These are phyloP conservation scores for Pholiota molesta DNA, from an alignment of 768 basidiomycete species.

Conservation along the genomic window DNA sequence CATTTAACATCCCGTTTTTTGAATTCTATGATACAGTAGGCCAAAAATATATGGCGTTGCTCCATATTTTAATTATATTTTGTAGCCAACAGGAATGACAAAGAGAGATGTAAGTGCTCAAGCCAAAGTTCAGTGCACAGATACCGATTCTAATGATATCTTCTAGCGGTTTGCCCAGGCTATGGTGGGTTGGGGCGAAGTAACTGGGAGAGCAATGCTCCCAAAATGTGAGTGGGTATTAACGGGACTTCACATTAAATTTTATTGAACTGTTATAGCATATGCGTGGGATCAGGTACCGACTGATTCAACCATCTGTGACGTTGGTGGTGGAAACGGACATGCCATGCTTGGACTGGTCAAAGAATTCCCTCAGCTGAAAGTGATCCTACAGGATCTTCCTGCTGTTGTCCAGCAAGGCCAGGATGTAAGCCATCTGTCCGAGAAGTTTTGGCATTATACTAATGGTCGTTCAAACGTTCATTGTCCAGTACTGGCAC, in stretches of 20 bases:
- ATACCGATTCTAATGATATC: too few species aligned
- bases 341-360: constrained; percentile 33
- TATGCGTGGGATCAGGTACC: constrained; percentile 38
- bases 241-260: background rate
- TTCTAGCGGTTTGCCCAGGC: constrained; percentile 31
- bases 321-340: constrained; percentile 38
- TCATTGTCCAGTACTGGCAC: background rate
- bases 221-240: constrained; percentile 6
- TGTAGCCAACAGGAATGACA: background rate
- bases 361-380: constrained; percentile 35
- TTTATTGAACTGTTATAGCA: constrained; percentile 19
- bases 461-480: background rate
- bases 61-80: background rate
- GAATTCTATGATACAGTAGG: constrained; percentile 11
- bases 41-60: background rate
- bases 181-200: constrained; percentile 34
- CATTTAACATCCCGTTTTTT: constrained; percentile 8
- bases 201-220: constrained; percentile 18
- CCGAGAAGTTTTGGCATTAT: background rate
- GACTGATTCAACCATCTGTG: constrained; percentile 34
- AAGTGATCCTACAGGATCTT: constrained; percentile 41
- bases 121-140: background rate
- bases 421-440: constrained; percentile 21
- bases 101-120: background rate
- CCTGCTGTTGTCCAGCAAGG: constrained; percentile 34